These are phyloP conservation scores for Starmera quercuum DNA, from an alignment of 805 yeast species.

Conservation along the genomic window DNA sequence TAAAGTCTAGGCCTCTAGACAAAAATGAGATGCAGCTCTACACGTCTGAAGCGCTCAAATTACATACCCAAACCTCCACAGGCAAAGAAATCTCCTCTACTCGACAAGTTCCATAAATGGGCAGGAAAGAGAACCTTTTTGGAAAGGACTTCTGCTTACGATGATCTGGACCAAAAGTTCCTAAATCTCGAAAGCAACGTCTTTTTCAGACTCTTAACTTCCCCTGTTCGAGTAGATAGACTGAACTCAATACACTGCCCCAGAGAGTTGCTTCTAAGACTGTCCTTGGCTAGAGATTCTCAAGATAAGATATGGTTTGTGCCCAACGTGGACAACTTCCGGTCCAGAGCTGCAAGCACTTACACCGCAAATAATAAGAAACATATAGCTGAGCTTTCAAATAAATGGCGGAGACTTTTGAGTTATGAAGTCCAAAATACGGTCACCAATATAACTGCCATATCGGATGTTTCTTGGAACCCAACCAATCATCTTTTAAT, in stretches of 20 bases:
- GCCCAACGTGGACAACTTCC: slow-evolving; percentile 5
- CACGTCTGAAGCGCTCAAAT: too few relatives aligned
- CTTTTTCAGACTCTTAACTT: slow-evolving; percentile 21
- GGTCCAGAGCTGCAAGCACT: slow-evolving; percentile 6
- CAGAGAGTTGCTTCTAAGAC: slow-evolving; percentile 21
- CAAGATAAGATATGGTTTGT: slow-evolving; percentile 3
- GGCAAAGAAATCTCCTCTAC: slow-evolving; percentile 14
- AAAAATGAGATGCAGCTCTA: too few relatives aligned
- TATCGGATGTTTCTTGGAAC: slow-evolving; percentile 9
- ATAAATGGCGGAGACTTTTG: slow-evolving; percentile 5
- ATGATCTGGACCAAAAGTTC: slow-evolving; percentile 5
- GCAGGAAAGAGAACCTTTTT: slow-evolving; percentile 7
- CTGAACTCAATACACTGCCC: slow-evolving; percentile 24
- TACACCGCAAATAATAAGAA: slow-evolving; percentile 6
- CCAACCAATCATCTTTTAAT: slow-evolving; percentile 4
- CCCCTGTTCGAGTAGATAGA: slow-evolving; percentile 25
- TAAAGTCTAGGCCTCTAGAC: too few relatives aligned
- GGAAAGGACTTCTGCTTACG: slow-evolving; percentile 6
- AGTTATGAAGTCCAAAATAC: slow-evolving; percentile 10
- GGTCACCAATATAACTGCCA: slow-evolving; percentile 4
- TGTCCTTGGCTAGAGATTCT: slow-evolving; percentile 16
- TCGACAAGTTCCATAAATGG: slow-evolving; percentile 2
- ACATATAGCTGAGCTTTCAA: neutral
- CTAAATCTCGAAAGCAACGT: slow-evolving; percentile 16
- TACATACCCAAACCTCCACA: slow-evolving; percentile 19